Evolutionary conservation across 1,284 basidiomycete genomes (phyloP), one percentile per base, ranked within the genome.

Genomic region (Leccinum insigne): DNA sequence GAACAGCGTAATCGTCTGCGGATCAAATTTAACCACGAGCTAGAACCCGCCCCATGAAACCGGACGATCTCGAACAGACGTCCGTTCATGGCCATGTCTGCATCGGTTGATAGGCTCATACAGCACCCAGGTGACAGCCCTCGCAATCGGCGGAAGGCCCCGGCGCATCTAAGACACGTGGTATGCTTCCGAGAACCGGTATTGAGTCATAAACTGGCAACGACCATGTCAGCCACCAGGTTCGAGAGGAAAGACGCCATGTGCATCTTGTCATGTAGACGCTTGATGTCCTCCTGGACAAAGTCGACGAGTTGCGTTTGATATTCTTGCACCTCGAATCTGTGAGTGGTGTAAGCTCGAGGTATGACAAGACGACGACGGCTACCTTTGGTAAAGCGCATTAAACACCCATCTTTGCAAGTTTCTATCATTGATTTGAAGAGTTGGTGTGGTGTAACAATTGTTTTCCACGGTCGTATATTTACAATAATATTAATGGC

Each of bases 261-360:
- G 66, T 72, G 16, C 66, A 89, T 91, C 80, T 98, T 99, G 79
- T 96, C 94, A 71, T 99, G 96, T 23, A 99, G 82, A 63, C 89
- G 90, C 71, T 96, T 95, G 77, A 99, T 98, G 75, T 99, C 97
- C 73, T 97, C 94, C 77, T 99, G 99, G 65, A 99, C 97, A 2
- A 94, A 14, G 72, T 98, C 96, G 71, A 98, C 98, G 13, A 98
- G 87, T 68, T 99, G 98, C 38, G 38, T 40, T 14, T 40, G 3
- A 75, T 99, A 99, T 78, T 99, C 98, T 85, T 98, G 95, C 96
- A 69, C 97, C 96, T 64, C 94, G 90, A 77, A 96, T 96, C 93
- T 95, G n/a, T 10, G n/a, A 68, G 62, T 66, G 62, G 7, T 10
- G 35, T 38, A 35, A 18, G 60, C 18, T 5, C 10, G 57, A 44